Evolutionary conservation across 768 basidiomycete species (phyloP), one percentile per base, ranked within the genome.

Genomic region (Leccinum boreale): DNA sequence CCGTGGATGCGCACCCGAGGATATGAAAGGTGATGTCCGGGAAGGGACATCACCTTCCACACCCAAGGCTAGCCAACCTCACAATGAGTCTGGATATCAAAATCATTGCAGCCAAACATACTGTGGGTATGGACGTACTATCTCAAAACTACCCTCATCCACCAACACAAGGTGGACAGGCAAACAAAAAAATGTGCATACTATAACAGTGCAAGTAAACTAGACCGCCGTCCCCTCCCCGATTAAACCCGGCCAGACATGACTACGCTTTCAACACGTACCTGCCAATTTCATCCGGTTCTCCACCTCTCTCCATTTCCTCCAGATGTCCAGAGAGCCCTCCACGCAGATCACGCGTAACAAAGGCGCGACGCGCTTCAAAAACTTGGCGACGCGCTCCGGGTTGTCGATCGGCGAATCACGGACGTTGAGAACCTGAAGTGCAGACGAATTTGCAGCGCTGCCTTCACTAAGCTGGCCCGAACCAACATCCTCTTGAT

Each of bases 261-360:
- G 1, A 10, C 21, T 14, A 23, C 21, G 19, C 12, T 47, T 42
- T 55, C 33, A 57, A 39, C 45, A 58, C 10, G 53, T 31, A 26
- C 47, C 59, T 1, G 28, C 24, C 53, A 64, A 51, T 36, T 57
- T 62, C 59, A 67, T 67, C 36, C 58, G 56, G 23, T 67, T 57
- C 35, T 69, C 67, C 26, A 69, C 67, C 8, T 69, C 68, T 42
- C 63, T 59, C 69, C 69, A 70, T 21, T 58, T 72, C n/a, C 49
- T 62, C 69, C 66, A 70, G 52, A 68, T 62, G 15, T 70, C 70
- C 58, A 68, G 45, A 23, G 62, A 60, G 2, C 66, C 69, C 23
- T 70, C 69, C 12, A 70, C 66, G 42, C 59, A 61, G 11, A 70
- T 67, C 3, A 60, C 59, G 9, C 63, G 65, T 61, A 73, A 51